Percentiles rank a stretch among this genome's conserved stretches.
These are phyloP conservation scores for Phlyctochytrium bullatum DNA, from an alignment of 192 early-diverging fungal species.

Conservation along the genomic window DNA sequence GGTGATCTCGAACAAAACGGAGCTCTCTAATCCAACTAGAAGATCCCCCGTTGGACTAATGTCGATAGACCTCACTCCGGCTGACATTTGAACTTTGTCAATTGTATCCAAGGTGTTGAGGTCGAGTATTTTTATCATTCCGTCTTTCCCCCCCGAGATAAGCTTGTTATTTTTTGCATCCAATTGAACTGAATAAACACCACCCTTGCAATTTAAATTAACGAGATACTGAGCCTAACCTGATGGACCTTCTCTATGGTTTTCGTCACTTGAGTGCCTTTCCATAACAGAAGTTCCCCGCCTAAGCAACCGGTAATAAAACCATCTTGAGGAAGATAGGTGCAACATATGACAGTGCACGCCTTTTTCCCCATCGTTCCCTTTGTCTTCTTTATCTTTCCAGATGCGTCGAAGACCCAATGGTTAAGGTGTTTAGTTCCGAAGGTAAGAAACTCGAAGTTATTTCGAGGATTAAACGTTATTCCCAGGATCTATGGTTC, in stretches of 20 bases:
- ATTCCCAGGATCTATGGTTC: slow-evolving; percentile 31
- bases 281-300: slow-evolving; percentile 26
- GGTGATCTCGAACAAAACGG: neutral
- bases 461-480: slow-evolving; percentile 3
- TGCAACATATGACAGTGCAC: slow-evolving; percentile 24
- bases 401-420: slow-evolving; percentile 24
- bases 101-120: slow-evolving; percentile 3
- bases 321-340: slow-evolving; percentile 11
- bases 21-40: slow-evolving; percentile 9
- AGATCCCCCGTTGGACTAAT: neutral
- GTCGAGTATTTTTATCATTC: slow-evolving; percentile 8
- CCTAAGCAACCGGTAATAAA: slow-evolving; percentile 18
- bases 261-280: slow-evolving; percentile 14
- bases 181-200: slow-evolving; percentile 12
- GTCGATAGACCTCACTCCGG: slow-evolving; percentile 8
- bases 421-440: slow-evolving; percentile 25
- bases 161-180: slow-evolving; percentile 9
- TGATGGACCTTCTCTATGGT: slow-evolving; percentile 14
- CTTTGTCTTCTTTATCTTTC: no score
- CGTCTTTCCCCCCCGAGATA: slow-evolving; percentile 23
- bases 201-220: no score
- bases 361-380: no score
- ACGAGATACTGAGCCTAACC: neutral
- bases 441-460: slow-evolving; percentile 27
- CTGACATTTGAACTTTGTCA: neutral